These are phyloP conservation scores for Selenicereus undatus DNA, from an alignment of 148 eudicot species.

Conservation along the genomic window DNA sequence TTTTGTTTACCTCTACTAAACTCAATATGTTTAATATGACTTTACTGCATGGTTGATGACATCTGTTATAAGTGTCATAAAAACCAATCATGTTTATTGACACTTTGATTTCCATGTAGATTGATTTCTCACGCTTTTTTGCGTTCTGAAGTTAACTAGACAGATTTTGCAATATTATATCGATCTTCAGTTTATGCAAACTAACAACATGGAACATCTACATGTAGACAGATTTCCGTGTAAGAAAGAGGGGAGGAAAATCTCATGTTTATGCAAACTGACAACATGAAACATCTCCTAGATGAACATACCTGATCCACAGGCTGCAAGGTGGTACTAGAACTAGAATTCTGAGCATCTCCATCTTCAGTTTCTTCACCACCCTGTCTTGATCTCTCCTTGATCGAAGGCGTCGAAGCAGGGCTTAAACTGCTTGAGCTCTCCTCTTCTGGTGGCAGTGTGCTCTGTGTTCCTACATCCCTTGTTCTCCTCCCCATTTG, in stretches of 20 bases:
- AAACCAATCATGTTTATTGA: no score
- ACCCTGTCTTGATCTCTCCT: constrained; percentile 43
- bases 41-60: no score
- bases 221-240: no score
- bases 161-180: neutral
- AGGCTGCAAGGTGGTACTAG: constrained; percentile 31
- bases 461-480: constrained; percentile 82
- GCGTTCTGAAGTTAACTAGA: neutral
- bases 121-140: neutral
- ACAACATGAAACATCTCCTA: neutral
- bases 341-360: constrained; percentile 38
- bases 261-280: neutral
- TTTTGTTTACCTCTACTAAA: neutral
- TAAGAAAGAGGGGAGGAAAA: no score
- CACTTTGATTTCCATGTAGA: neutral
- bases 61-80: neutral
- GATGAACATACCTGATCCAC: constrained; percentile 40
- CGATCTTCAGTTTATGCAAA: no score
- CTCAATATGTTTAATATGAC: neutral
- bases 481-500: constrained; percentile 41
- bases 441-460: constrained; percentile 24
- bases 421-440: constrained; percentile 55
- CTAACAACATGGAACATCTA: neutral
- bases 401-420: constrained; percentile 55
- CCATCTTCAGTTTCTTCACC: constrained; percentile 33